A percentile compares a stretch with the other conserved stretches of the same genome.
These are phyloP conservation scores for Arctium minus DNA, from an alignment of 129 eudicot species.

Conservation along the genomic window DNA sequence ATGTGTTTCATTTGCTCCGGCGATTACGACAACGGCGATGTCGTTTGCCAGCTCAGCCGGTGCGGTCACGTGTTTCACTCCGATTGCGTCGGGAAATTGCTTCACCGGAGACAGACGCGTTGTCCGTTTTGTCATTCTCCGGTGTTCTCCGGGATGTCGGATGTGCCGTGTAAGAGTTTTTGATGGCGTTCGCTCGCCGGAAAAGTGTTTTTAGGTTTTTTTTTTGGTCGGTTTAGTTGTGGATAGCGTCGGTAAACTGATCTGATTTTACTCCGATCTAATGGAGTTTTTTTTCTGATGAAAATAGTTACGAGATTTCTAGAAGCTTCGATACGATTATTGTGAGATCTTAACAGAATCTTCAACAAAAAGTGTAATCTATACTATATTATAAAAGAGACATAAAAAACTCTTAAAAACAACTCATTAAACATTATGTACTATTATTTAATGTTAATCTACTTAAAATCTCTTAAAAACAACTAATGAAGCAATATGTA, in stretches of 20 bases:
- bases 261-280: background rate
- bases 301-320: background rate
- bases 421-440: no score
- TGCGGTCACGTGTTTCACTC: conserved; percentile 21
- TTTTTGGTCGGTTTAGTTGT: background rate
- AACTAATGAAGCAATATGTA: no score
- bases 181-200: background rate
- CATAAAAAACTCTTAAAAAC: no score
- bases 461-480: no score
- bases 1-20: conserved; percentile 19
- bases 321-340: background rate
- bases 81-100: conserved; percentile 19
- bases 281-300: background rate
- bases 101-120: conserved; percentile 4
- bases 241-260: background rate
- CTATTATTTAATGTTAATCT: no score
- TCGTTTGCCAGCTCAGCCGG: conserved; percentile 19
- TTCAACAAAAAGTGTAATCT: no score
- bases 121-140: conserved; percentile 20
- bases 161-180: background rate
- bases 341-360: no score
- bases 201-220: background rate
- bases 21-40: conserved; percentile 14
- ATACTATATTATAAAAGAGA: no score
- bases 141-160: conserved; percentile 7